Percentiles rank a stretch among this genome's conserved stretches.
These are phyloP conservation scores for Daldinia sp. DNA, from an alignment of 2,329 filamentous ascomycete species.

Conservation along the genomic window DNA sequence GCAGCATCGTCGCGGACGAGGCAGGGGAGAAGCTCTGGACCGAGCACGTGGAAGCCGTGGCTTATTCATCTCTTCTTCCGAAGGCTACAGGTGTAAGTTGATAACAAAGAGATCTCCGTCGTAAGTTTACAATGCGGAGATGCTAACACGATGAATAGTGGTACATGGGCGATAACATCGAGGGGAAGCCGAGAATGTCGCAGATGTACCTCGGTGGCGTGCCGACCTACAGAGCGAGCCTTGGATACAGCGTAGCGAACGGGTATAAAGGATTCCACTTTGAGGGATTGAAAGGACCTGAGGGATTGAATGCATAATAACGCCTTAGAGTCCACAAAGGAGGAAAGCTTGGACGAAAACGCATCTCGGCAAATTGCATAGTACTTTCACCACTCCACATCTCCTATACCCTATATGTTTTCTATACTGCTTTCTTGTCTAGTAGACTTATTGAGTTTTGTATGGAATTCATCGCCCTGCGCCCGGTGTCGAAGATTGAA, in stretches of 20 bases:
- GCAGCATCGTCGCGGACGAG: conserved; percentile 45
- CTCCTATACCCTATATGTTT: not conserved
- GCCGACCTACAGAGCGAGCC: conserved; percentile 31
- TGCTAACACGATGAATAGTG: conserved; percentile 24
- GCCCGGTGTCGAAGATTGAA: not conserved
- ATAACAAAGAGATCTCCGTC: not conserved
- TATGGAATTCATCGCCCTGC: not conserved
- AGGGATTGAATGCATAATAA: conserved; percentile 20
- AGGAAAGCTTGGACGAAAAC: not conserved
- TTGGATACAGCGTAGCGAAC: conserved; percentile 9
- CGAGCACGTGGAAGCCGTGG: conserved; percentile 42
- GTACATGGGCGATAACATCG: conserved; percentile 54
- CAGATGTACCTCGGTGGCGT: conserved; percentile 47
- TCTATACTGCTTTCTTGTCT: not conserved
- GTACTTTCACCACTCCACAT: not conserved
- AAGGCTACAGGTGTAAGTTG: conserved; percentile 45
- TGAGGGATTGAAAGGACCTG: conserved; percentile 24
- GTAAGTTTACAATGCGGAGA: not conserved
- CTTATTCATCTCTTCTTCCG: conserved; percentile 46
- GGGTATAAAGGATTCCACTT: conserved; percentile 34
- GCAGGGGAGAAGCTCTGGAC: conserved; percentile 48
- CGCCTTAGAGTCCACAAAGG: too few species aligned
- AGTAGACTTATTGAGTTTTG: not conserved
- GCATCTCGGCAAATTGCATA: not conserved
- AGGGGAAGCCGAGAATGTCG: conserved; percentile 50